These are phyloP conservation scores for Solanum bukasovii DNA, from an alignment of 257 asterid genomes.

Conservation along the genomic window DNA sequence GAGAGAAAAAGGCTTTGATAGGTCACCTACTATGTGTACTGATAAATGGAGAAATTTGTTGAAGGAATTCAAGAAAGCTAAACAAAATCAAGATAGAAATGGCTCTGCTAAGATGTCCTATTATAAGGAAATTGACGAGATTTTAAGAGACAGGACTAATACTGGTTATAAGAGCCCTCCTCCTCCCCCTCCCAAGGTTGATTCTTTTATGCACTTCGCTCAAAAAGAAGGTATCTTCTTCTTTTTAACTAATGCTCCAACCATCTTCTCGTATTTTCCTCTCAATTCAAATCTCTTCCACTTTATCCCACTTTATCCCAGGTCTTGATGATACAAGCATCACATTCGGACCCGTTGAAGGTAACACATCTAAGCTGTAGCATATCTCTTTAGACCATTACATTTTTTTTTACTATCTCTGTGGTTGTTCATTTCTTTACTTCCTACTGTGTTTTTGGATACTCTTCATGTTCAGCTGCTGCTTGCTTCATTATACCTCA, in stretches of 20 bases:
- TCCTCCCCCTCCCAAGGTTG: conserved; percentile 40
- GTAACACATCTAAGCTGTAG: not conserved
- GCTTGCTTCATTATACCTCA: not conserved
- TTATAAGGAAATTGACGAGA: conserved; percentile 71
- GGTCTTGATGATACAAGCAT: conserved; percentile 20
- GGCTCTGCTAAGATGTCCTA: conserved; percentile 49
- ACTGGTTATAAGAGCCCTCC: conserved; percentile 34
- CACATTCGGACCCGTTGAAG: conserved; percentile 27
- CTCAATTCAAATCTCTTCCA: not conserved
- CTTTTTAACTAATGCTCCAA: not conserved
- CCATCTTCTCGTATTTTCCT: not conserved
- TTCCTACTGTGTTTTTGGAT: not conserved
- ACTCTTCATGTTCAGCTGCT: not conserved
- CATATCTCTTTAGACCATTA: not conserved
- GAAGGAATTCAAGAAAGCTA: conserved; percentile 77
- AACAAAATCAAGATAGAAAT: conserved; percentile 44
- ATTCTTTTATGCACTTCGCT: conserved; percentile 68
- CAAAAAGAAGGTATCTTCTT: conserved; percentile 62
- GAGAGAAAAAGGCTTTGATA: conserved; percentile 86
- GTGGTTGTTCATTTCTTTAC: not conserved
- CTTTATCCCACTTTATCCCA: conserved; percentile 8
- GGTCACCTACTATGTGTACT: conserved; percentile 91
- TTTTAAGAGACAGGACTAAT: conserved; percentile 49
- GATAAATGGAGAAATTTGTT: conserved; percentile 92
- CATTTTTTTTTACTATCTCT: not conserved